phyloP scores from a whole-genome alignment of 495 filamentous ascomycete species.

The Trichoderma virens region DNA sequence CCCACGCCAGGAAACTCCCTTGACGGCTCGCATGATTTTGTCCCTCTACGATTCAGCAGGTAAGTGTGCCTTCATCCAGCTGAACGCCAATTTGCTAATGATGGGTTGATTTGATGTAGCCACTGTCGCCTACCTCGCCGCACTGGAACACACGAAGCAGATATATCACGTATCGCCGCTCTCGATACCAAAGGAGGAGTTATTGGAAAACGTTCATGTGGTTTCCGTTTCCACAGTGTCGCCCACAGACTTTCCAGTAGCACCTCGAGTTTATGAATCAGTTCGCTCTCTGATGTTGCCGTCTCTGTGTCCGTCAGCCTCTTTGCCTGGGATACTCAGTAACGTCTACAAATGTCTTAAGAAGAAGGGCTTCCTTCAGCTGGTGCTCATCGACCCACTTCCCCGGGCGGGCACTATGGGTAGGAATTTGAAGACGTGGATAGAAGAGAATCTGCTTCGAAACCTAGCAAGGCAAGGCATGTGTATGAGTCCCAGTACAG shows the following conservation, averaged over 20 bases:
- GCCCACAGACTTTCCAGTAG: conserved; percentile 23
- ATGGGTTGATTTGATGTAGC: conserved; percentile 20
- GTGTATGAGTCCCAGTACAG: conserved; percentile 33
- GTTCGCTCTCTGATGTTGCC: conserved; percentile 31
- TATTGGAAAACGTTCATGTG: conserved; percentile 32
- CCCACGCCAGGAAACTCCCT: background rate
- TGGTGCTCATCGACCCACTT: conserved; percentile 40
- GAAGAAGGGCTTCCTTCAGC: conserved; percentile 27
- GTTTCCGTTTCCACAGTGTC: conserved; percentile 25
- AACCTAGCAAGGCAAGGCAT: conserved; percentile 38
- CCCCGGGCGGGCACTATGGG: conserved; percentile 36
- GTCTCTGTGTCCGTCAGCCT: conserved; percentile 15
- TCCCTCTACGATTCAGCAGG: conserved; percentile 38
- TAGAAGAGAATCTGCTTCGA: conserved; percentile 38
- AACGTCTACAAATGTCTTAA: background rate
- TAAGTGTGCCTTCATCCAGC: conserved; percentile 12
- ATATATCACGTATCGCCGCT: conserved; percentile 30
- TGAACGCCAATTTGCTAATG: background rate
- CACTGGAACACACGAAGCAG: conserved; percentile 19
- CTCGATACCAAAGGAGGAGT: conserved; percentile 14
- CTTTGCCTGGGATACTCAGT: background rate
- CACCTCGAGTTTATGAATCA: conserved; percentile 25
- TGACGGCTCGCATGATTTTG: conserved; percentile 23
- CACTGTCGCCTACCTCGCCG: conserved; percentile 35
- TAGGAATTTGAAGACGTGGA: conserved; percentile 37